Evolutionary conservation across 148 eudicot genomes (phyloP), one percentile per base, ranked within the genome.

Genomic region (Chenopodium quinoa): DNA sequence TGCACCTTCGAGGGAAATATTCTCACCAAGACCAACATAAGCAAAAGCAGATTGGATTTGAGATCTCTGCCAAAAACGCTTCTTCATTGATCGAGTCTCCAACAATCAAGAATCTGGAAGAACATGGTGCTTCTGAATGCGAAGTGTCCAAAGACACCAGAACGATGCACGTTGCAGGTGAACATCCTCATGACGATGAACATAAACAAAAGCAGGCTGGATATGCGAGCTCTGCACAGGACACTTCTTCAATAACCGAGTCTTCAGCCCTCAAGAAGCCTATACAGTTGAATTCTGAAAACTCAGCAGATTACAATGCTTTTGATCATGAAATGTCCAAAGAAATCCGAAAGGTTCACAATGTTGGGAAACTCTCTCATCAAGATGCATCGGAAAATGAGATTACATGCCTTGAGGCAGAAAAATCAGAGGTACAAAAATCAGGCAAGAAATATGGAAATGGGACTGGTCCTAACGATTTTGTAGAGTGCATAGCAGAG

Each of bases 401-500:
- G 73, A 32, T 58, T 29, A 23, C 63, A 56, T 76, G 73, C 68
- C 71, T 14, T 65, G 54, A 64, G 48, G 65, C 44, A 29, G 78
- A 75, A 20, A 27, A 65, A 47, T 54, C 82, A 29, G 69, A 17
- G 27, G 47, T 76, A 50, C 63, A 58, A 32, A 75, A 68, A 19
- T 58, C 46, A 29, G 80, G 31, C 65, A 75, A 84, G 80, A 72
- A 75, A 73, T 37, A 37, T 1, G 22, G 37, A 47, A 17, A 27
- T 31, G 72, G 64, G 32, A 62, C 50, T 29, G 80, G 75, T 27
- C 73, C 17, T 48, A 32, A 52, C 23, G 60, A 75, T 27, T 50
- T 75, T 47, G 84, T 79, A 2, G 80, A 85, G 77, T 47, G 77
- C 77, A 60, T 32, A 7, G 31, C 23, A 7, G 82, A 85, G 73